Percentiles rank a stretch among this genome's conserved stretches.
phyloP scores from a whole-genome alignment of 257 asterid species.

The Forsythia suspensa region DNA sequence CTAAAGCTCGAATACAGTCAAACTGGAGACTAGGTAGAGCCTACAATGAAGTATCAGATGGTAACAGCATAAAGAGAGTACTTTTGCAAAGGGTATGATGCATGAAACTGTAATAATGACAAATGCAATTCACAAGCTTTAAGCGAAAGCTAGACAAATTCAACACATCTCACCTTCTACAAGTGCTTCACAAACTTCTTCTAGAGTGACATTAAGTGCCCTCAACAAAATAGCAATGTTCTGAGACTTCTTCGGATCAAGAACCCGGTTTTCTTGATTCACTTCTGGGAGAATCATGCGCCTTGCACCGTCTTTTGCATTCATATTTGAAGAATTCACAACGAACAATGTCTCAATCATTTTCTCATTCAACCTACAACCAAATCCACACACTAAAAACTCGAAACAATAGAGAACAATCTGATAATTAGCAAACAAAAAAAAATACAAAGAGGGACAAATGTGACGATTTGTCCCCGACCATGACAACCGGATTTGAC shows the following conservation, averaged over 20 bases:
- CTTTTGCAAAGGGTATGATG: not conserved
- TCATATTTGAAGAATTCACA: slow-evolving; percentile 44
- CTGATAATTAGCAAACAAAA: not conserved
- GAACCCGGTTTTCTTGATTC: slow-evolving; percentile 56
- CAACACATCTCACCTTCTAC: slow-evolving; percentile 49
- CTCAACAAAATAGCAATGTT: slow-evolving; percentile 67
- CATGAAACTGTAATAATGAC: not conserved
- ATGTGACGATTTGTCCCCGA: not conserved
- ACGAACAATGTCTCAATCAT: slow-evolving; percentile 72
- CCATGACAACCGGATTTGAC: too few relatives aligned
- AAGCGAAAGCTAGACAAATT: not conserved
- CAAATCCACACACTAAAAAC: slow-evolving; percentile 7
- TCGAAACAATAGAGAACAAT: not conserved
- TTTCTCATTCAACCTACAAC: slow-evolving; percentile 75
- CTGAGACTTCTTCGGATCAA: slow-evolving; percentile 81
- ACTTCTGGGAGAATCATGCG: slow-evolving; percentile 26
- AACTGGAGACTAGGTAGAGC: not conserved
- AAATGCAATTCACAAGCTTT: not conserved
- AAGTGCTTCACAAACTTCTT: slow-evolving; percentile 84
- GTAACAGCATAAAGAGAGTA: too few relatives aligned
- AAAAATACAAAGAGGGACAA: not conserved
- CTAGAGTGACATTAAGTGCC: slow-evolving; percentile 71
- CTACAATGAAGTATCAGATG: not conserved
- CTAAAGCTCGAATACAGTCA: not conserved
- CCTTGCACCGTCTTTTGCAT: slow-evolving; percentile 39